Evolutionary conservation across 2,329 filamentous ascomycete species (phyloP), one percentile per base, ranked within the genome.

Genomic region (Fusarium sp.): DNA sequence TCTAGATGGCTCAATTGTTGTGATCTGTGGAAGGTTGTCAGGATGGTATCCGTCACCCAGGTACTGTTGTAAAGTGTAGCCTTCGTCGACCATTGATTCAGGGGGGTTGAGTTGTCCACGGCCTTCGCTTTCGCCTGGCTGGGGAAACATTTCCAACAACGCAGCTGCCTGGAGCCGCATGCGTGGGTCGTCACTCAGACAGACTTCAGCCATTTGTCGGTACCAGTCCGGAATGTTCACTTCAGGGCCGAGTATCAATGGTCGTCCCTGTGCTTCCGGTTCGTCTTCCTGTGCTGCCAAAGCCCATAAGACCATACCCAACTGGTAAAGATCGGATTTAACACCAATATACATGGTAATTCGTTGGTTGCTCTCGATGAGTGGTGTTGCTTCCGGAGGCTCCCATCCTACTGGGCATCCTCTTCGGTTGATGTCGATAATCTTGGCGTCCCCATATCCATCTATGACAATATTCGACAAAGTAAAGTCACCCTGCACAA

Each of bases 351-450:
- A 98, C 91, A 98, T 97, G 47, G 93, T 92, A 56, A 99, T 95
- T 30, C 94, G 89, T 79, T 98, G 95, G 62, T 92, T 93, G 79
- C 91, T 95, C 71, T 95, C 91, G 66, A 98, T 94, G 59, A 98
- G 89, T 8, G 89, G 88, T 18, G 91, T 91, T 59, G 97, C 92
- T 81, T 99, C 96, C 7, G 96, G 96, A 5, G 96, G 95, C 73
- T 99, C 96, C 96, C 96, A 99, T 25, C 95, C 95, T 7, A 98
- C 93, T 0, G 96, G 96, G 76, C 96, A 99, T n/a, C 96, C 96
- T 74, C 96, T 88, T 59, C 96, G 88, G 82, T 99, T 99, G 83
- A 99, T 98, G 80, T 99, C 96, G 77, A 99, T 99, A 72, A 99
- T 98, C 76, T 97, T 95, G 11, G 95, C 96, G 76, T 98, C 88